Conservation (phyloP, 208 protist genomes). For the Trypanosoma platydactyli region DNA sequence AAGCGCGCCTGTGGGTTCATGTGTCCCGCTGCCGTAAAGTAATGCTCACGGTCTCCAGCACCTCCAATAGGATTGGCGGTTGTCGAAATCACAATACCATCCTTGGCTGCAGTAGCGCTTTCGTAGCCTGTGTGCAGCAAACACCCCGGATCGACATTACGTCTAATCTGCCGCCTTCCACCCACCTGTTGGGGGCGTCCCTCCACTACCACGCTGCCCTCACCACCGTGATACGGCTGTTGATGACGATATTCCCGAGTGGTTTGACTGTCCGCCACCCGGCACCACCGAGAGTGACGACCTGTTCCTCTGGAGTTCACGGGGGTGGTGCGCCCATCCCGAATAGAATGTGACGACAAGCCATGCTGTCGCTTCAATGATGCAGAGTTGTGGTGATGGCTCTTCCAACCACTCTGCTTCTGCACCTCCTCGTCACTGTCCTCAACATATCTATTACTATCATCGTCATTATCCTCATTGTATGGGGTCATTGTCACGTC, state of each 20-base stretch:
- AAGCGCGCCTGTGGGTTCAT: slow-evolving; percentile 51
- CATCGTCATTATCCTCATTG: not conserved
- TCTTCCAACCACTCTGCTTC: no score
- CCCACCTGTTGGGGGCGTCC: not conserved
- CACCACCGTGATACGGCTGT: slow-evolving; percentile 21
- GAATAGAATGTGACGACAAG: slow-evolving; percentile 22
- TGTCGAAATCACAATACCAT: slow-evolving; percentile 16
- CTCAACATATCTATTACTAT: not conserved
- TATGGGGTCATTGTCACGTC: slow-evolving; percentile 17
- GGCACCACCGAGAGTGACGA: slow-evolving; percentile 9
- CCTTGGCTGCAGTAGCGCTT: not conserved
- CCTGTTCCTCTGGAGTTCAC: slow-evolving; percentile 25
- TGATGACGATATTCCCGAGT: slow-evolving; percentile 15
- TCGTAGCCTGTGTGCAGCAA: not conserved
- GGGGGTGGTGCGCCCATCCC: slow-evolving; percentile 23
- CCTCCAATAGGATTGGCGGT: not conserved
- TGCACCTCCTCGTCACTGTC: not conserved
- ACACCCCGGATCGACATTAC: slow-evolving; percentile 5
- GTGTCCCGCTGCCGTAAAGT: slow-evolving; percentile 24
- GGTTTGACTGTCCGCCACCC: not conserved
- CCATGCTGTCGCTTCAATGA: slow-evolving; percentile 13
- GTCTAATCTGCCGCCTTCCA: not conserved
- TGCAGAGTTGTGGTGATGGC: slow-evolving; percentile 1
- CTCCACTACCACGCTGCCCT: slow-evolving; percentile 16
- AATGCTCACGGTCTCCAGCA: not conserved